These are phyloP conservation scores for Microsporum audouinii DNA, from an alignment of 2,329 filamentous ascomycete genomes.

Conservation along the genomic window DNA sequence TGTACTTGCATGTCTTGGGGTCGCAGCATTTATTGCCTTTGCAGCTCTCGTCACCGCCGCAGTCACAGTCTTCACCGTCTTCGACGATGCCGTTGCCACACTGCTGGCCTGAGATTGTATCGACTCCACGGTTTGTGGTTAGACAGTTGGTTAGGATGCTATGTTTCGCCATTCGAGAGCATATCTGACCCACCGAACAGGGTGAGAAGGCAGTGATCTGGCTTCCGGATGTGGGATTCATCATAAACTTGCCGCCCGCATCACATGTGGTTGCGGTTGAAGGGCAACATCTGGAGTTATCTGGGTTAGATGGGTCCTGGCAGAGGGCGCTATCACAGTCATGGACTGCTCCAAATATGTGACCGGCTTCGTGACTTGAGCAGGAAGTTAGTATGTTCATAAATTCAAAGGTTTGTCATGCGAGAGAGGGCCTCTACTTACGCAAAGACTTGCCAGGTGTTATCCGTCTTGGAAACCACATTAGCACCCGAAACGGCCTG, in stretches of 20 bases:
- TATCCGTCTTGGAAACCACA: constrained; percentile 69
- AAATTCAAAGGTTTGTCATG: neutral
- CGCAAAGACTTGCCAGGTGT: constrained; percentile 89
- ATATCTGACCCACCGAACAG: constrained; percentile 89
- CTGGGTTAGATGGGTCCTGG: constrained; percentile 46
- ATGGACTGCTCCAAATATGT: constrained; percentile 90
- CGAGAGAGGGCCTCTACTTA: constrained; percentile 12
- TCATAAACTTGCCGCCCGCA: constrained; percentile 71
- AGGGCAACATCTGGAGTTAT: constrained; percentile 66
- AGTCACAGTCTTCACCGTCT: constrained; percentile 88
- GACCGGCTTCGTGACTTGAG: constrained; percentile 63
- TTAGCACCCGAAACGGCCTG: constrained; percentile 75
- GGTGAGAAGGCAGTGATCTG: constrained; percentile 71
- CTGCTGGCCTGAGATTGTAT: constrained; percentile 67
- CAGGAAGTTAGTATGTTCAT: neutral
- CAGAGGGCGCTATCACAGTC: constrained; percentile 70
- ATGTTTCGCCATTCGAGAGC: constrained; percentile 66
- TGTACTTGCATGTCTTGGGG: constrained; percentile 75
- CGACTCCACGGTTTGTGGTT: constrained; percentile 72
- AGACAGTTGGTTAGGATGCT: constrained; percentile 68
- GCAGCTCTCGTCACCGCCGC: constrained; percentile 65
- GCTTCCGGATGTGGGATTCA: constrained; percentile 78
- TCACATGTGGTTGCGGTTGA: constrained; percentile 57
- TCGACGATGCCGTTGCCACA: constrained; percentile 98
- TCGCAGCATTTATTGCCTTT: constrained; percentile 72